Evolutionary conservation across 805 yeast genomes (phyloP).

Genomic region (Candida endomychidarum): DNA sequence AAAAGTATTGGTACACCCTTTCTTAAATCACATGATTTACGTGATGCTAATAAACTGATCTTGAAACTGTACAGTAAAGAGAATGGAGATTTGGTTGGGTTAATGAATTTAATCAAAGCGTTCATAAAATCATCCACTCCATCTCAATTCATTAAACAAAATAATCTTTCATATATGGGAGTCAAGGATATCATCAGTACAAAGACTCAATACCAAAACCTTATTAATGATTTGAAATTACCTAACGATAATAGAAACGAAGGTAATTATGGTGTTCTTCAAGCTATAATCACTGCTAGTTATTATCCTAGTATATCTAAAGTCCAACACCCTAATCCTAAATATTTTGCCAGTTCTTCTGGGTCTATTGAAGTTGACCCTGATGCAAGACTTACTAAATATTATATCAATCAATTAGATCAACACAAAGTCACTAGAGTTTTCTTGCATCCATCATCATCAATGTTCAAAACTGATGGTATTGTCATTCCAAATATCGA

Average conservation of each 20-base stretch:
- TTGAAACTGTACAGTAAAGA: slow-evolving; percentile 44
- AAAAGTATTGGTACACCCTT: slow-evolving; percentile 76
- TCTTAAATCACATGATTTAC: slow-evolving; percentile 55
- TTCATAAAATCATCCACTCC: slow-evolving; percentile 29
- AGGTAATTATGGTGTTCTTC: slow-evolving; percentile 50
- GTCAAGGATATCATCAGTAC: slow-evolving; percentile 73
- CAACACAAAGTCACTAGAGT: slow-evolving; percentile 53
- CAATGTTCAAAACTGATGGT: slow-evolving; percentile 50
- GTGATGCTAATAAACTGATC: slow-evolving; percentile 59
- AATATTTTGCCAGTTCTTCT: slow-evolving; percentile 61
- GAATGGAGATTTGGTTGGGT: slow-evolving; percentile 76
- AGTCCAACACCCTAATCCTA: slow-evolving; percentile 80
- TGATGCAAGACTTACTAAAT: slow-evolving; percentile 48
- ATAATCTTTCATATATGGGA: slow-evolving; percentile 60
- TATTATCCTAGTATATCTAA: slow-evolving; percentile 81
- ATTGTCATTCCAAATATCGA: slow-evolving; percentile 15
- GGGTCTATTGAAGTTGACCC: slow-evolving; percentile 89
- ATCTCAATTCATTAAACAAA: slow-evolving; percentile 48
- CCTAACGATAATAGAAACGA: slow-evolving; percentile 51
- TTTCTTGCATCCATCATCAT: slow-evolving; percentile 84
- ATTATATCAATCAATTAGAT: slow-evolving; percentile 6
- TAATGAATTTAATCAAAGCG: slow-evolving; percentile 55
- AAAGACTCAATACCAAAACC: slow-evolving; percentile 63
- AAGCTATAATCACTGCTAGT: slow-evolving; percentile 75
- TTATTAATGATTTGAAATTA: slow-evolving; percentile 78